A percentile compares a stretch with the other conserved stretches of the same genome.
These are phyloP conservation scores for Drosera capensis DNA, from an alignment of 148 eudicot genomes.

Conservation along the genomic window DNA sequence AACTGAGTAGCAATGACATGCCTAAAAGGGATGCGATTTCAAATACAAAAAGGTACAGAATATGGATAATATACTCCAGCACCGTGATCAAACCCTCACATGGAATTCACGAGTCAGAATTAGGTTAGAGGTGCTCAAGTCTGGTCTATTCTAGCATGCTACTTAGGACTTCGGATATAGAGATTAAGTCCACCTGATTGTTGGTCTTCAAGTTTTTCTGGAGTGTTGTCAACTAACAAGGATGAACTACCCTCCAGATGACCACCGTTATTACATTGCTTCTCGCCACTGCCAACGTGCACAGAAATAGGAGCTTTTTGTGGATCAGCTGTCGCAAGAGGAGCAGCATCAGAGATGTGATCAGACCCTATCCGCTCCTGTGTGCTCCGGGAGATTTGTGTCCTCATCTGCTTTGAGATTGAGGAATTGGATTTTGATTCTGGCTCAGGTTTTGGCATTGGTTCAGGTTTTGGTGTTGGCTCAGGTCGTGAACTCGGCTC, in stretches of 20 bases:
- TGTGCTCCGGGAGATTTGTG: constrained; percentile 19
- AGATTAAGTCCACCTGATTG: constrained; percentile 46
- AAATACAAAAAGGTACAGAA: too few relatives aligned
- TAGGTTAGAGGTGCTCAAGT: too few relatives aligned
- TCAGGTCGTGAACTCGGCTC: too few relatives aligned
- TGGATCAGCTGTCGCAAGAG: constrained; percentile 29
- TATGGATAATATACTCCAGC: too few relatives aligned
- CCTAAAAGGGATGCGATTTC: too few relatives aligned
- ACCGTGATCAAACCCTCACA: too few relatives aligned
- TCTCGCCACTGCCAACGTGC: constrained; percentile 23
- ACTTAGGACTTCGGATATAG: too few relatives aligned
- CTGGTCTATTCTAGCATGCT: too few relatives aligned
- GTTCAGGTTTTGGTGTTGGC: too few relatives aligned
- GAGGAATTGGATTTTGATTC: constrained; percentile 21
- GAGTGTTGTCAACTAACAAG: constrained; percentile 24
- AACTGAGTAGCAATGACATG: too few relatives aligned
- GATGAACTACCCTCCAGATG: constrained; percentile 34
- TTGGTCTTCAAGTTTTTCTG: constrained; percentile 46
- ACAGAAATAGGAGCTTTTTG: constrained; percentile 18
- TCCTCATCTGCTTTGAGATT: constrained; percentile 40
- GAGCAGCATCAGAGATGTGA: constrained; percentile 47
- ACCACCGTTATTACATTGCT: constrained; percentile 26
- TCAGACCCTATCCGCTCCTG: constrained; percentile 65
- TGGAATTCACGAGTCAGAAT: too few relatives aligned
- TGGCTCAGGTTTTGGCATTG: too few relatives aligned